Base-by-base conservation (phyloP, 305 asterid genomes). In the Fraxinus xanthoxyloides region DNA sequence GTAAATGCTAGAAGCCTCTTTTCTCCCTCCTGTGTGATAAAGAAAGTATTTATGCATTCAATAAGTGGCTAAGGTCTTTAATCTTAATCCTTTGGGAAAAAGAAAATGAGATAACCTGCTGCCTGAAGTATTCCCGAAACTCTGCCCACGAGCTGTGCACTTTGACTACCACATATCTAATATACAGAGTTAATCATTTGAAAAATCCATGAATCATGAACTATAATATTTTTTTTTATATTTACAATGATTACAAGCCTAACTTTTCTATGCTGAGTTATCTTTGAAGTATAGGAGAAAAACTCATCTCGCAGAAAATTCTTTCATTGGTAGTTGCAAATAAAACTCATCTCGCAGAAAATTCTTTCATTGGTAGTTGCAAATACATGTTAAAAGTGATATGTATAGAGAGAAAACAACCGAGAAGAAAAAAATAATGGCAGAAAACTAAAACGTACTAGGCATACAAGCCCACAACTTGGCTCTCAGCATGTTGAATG, bases 1-100 rank as follows among this genome's bases (percentile, higher is more conserved):
- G 99, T 91, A 84, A 95, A 94, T 85, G 99, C 99, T 76, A 95
- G 89, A 82, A 95, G 86, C 91, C 97, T 91, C 87, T 92, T 94
- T 76, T 92, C 97, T 21, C 97, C 97, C 23, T 85, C 91, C 98
- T 95, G 86, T 36, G 72, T 5, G 81, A 77, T 78, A 82, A 78
- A 72, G 30, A 76, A 84, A 70, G 77, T 36, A 79, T 30, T 67
- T 79, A 65, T 35, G 73, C 67, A 67, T 78, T 72, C 28, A 78
- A 46, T 61, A 73, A 26, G 69, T 19, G 69, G 56, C 17, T 15
- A 13, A 46, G 19, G 56, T 19, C 15, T 74, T 40, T 34, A 17
- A 76, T 72, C 12, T 32, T 19, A 76, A 13, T 72, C 19, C 5
- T 54, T 13, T 59, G 21, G 76, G 36, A 35, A 73, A 72, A 59